A percentile compares a stretch with the other conserved stretches of the same genome.
Conservation (phyloP, 2,329 filamentous ascomycete species). For the Colletotrichum tanaceti region DNA sequence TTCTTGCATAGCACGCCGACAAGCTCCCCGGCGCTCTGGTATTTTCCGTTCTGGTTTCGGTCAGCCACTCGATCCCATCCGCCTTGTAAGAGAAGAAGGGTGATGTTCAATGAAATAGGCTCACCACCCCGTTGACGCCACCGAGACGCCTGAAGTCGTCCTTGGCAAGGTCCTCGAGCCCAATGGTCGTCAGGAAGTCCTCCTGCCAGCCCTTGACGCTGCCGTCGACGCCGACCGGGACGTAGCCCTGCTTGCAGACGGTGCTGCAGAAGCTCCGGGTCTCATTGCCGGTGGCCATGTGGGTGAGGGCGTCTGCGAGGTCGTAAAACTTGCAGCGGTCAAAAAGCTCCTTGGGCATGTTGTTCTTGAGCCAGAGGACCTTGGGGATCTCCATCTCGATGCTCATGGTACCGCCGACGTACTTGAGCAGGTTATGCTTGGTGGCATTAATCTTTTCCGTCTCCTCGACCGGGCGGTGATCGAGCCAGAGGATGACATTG, state of each 20-base stretch:
- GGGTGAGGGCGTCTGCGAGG: slow-evolving; percentile 89
- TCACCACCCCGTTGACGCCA: slow-evolving; percentile 93
- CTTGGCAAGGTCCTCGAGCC: slow-evolving; percentile 83
- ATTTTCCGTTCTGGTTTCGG: slow-evolving; percentile 81
- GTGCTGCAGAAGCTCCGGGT: slow-evolving; percentile 94
- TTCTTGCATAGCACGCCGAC: slow-evolving; percentile 87
- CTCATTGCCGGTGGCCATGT: slow-evolving; percentile 92
- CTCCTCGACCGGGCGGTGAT: slow-evolving; percentile 91
- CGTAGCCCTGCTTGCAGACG: slow-evolving; percentile 96
- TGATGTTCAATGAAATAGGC: slow-evolving; percentile 59
- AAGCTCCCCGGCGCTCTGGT: slow-evolving; percentile 90
- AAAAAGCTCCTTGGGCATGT: slow-evolving; percentile 94
- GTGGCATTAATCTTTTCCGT: slow-evolving; percentile 94
- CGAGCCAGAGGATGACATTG: slow-evolving; percentile 97
- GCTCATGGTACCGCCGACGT: slow-evolving; percentile 98
- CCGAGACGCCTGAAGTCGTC: slow-evolving; percentile 94
- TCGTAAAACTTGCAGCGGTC: slow-evolving; percentile 97
- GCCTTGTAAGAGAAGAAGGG: slow-evolving; percentile 35
- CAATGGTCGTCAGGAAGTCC: slow-evolving; percentile 89
- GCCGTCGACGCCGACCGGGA: slow-evolving; percentile 96
- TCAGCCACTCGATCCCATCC: slow-evolving; percentile 40
- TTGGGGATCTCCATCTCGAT: slow-evolving; percentile 99
- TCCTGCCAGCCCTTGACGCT: slow-evolving; percentile 99
- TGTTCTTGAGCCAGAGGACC: slow-evolving; percentile 97
- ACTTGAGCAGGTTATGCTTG: slow-evolving; percentile 90